Base-by-base conservation (phyloP, 768 basidiomycete genomes). In the Boletellus ananiceps region DNA sequence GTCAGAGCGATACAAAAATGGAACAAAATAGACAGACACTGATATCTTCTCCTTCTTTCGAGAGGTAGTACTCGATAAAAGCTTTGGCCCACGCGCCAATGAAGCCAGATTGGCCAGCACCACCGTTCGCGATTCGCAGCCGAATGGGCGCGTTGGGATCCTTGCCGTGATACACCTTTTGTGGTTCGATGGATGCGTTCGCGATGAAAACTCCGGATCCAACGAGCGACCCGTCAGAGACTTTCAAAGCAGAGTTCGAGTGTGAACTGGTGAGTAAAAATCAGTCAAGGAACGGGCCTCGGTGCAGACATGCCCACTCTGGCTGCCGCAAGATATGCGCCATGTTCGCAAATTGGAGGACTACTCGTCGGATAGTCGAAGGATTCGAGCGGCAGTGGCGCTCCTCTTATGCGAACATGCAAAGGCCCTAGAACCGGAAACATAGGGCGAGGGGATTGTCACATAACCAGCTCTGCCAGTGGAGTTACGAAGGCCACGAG, bases 41-140 rank as follows among this genome's bases (percentile, higher is more conserved):
- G 51, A 39, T 64, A 39, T 43, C 74, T 68, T 51, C 57, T 62
- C 46, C 69, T 2, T 49, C 41, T 19, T 49, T 21, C 11, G 42
- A 13, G 23, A 37, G 8, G 23, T 47, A 57, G 34, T 49, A 60
- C 36, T 71, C 62, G 44, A 79, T 75, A 51, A 78, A 80, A 16
- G 69, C 69, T 40, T 77, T 50, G 3, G 77, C 78, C 72, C 74
- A 75, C 4, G 69, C 73, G 8, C 69, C 63, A 44, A 80, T 69
- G 36, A 80, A 64, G 1, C 77, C 78, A 23, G 74, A 73, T 54
- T 80, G 78, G 0, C 79, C 79, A n/a, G 65, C 76, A 18, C 75
- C 76, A 11, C 78, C 78, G 50, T 75, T 78, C 5, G 70, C 72
- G 29, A 79, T 74, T 29, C 77, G 73, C 44, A 80, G 53, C 16